A percentile compares a stretch with the other conserved stretches of the same genome.
phyloP scores from a whole-genome alignment of 768 basidiomycete genomes.

The Scleroderma citrinum region DNA sequence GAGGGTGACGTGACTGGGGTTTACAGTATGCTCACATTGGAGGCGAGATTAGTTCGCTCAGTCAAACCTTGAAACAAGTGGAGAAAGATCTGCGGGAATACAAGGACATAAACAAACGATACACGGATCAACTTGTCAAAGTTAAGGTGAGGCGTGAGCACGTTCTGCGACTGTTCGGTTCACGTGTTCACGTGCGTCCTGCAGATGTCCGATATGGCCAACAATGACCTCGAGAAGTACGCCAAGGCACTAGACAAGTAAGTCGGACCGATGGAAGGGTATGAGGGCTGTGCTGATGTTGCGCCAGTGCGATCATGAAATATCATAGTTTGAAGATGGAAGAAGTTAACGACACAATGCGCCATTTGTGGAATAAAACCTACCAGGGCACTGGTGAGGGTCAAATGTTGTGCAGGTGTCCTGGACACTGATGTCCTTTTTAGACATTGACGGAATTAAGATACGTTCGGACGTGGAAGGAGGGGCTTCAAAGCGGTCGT shows the following conservation, averaged over 20 bases:
- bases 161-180: not conserved
- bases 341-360: slow-evolving; percentile 98
- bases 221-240: slow-evolving; percentile 95
- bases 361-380: slow-evolving; percentile 96
- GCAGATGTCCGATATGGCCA: slow-evolving; percentile 97
- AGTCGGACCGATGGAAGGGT: slow-evolving; percentile 17
- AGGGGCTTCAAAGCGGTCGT: slow-evolving; percentile 82
- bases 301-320: slow-evolving; percentile 89
- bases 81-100: slow-evolving; percentile 77
- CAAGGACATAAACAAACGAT: slow-evolving; percentile 79
- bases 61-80: slow-evolving; percentile 57
- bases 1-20: not conserved
- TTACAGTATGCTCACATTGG: slow-evolving; percentile 70
- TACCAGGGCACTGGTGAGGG: slow-evolving; percentile 92
- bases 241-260: slow-evolving; percentile 96
- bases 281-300: slow-evolving; percentile 9
- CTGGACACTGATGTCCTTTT: slow-evolving; percentile 8
- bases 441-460: slow-evolving; percentile 97
- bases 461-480: slow-evolving; percentile 94
- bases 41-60: slow-evolving; percentile 75
- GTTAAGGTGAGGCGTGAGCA: slow-evolving; percentile 62
- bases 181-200: not conserved
- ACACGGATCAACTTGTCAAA: slow-evolving; percentile 87
- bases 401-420: not conserved
- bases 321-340: slow-evolving; percentile 98